Percentiles rank a stretch among this genome's conserved stretches.
Conservation (phyloP, 495 filamentous ascomycete species). For the Eremomyces bilateralis region DNA sequence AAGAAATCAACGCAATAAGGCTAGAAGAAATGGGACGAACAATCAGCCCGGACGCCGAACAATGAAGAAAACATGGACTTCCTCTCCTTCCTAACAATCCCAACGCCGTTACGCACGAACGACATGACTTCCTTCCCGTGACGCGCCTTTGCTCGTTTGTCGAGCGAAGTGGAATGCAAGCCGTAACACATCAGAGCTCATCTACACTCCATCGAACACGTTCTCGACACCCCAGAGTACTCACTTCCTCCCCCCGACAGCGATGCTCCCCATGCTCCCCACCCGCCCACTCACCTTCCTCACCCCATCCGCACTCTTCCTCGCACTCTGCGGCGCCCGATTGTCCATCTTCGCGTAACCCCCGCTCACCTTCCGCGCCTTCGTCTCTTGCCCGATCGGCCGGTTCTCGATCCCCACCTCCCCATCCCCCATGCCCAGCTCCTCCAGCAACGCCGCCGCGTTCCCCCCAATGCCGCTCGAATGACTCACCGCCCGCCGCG, state of each 20-base stretch:
- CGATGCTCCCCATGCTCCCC: conserved; percentile 40
- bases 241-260: neutral
- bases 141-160: no score
- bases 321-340: conserved; percentile 41
- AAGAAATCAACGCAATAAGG: no score
- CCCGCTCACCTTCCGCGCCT: conserved; percentile 41
- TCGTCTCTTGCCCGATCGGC: conserved; percentile 24
- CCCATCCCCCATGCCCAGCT: conserved; percentile 6
- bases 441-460: conserved; percentile 27
- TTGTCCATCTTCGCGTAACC: conserved; percentile 51
- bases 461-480: conserved; percentile 18
- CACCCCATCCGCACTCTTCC: conserved; percentile 43
- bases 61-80: no score
- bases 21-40: no score
- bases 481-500: neutral
- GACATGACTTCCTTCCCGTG: no score
- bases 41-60: no score
- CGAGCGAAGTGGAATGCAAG: no score
- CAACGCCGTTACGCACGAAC: no score
- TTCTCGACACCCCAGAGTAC: neutral
- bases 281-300: conserved; percentile 84
- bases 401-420: conserved; percentile 18
- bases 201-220: neutral
- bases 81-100: no score
- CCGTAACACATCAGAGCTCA: no score